Base-by-base conservation (phyloP, 2,329 filamentous ascomycete species). In the Atkinsonella texensis region DNA sequence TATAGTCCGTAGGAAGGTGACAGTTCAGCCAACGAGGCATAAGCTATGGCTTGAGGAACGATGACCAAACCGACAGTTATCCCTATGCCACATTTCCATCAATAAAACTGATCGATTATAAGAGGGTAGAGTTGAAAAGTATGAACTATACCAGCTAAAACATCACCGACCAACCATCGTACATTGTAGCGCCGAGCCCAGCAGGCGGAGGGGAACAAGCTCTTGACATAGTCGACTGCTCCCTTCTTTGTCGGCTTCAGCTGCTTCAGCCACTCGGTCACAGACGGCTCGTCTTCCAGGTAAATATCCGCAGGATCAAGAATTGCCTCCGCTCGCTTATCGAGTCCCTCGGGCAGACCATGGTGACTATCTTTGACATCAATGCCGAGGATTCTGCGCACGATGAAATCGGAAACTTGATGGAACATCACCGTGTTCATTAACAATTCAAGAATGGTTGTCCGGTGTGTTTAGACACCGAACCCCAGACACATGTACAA, bases 11-110 rank as follows among this genome's bases (percentile, higher is more conserved):
- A 90, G 58, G 89, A 76, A 2, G 81, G 75, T 0, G 75, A 73
- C 15, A 91, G 70, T 42, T 81, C 72, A 23, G 87, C 87, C 20
- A 91, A 73, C 35, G 82, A 70, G 12, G 87, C 85, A 63, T 91
- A 91, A 0, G 86, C 85, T 83, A 90, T 86, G 52, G 83, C 81
- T 67, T 90, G 87, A 4, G 86, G 86, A 46, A 89, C 82, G 31
- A 89, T 84, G 12, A 89, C 85, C 48, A 84, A 77, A 41, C 85
- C 85, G 52, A 69, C 63, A 4, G 68, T 70, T n/a, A 68, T 54
- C 18, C 66, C 66, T 66, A 17, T 13, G 18, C 9, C 43, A 28
- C 28, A 28, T 28, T 23, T 28, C 28, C 28, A 28, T 28, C 28
- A 28, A 28, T 28, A 28, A 28, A 8, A 28, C 28, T 28, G 28